Evolutionary conservation across 2,329 filamentous ascomycete species (phyloP).

Genomic region (Microdochium trichocladiopsis): DNA sequence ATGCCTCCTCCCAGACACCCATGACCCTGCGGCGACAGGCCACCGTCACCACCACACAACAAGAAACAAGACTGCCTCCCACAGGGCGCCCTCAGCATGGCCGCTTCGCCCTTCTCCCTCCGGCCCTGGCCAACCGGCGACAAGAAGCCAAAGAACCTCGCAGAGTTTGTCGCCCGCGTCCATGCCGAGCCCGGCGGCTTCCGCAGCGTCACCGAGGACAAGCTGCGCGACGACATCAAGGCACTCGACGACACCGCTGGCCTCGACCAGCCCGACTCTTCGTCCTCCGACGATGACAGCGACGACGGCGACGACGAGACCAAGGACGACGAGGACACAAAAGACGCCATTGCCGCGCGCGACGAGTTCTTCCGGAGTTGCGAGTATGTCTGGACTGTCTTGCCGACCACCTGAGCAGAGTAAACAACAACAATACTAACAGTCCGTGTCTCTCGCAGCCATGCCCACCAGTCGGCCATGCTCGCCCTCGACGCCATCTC

Average conservation of each 20-base stretch:
- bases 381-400: slow-evolving; percentile 42
- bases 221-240: slow-evolving; percentile 61
- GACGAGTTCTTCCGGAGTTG: slow-evolving; percentile 52
- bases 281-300: slow-evolving; percentile 38
- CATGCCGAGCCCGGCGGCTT: slow-evolving; percentile 76
- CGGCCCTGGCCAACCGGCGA: slow-evolving; percentile 54
- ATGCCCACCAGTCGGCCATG: slow-evolving; percentile 52
- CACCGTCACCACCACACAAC: neutral
- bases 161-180: slow-evolving; percentile 71
- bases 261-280: slow-evolving; percentile 33
- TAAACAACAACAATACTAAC: slow-evolving; percentile 3
- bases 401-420: too few species aligned
- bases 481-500: slow-evolving; percentile 78
- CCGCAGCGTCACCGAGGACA: slow-evolving; percentile 67
- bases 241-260: slow-evolving; percentile 24
- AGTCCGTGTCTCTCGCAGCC: slow-evolving; percentile 22
- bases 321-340: slow-evolving; percentile 30
- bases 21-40: neutral
- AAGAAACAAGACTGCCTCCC: neutral
- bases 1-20: neutral
- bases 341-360: slow-evolving; percentile 31
- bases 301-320: slow-evolving; percentile 36
- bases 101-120: slow-evolving; percentile 44
- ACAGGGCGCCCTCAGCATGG: slow-evolving; percentile 4
- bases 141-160: slow-evolving; percentile 54